Evolutionary conservation across 2,329 filamentous ascomycete species (phyloP).

Genomic region (Cyclaneusma minus): DNA sequence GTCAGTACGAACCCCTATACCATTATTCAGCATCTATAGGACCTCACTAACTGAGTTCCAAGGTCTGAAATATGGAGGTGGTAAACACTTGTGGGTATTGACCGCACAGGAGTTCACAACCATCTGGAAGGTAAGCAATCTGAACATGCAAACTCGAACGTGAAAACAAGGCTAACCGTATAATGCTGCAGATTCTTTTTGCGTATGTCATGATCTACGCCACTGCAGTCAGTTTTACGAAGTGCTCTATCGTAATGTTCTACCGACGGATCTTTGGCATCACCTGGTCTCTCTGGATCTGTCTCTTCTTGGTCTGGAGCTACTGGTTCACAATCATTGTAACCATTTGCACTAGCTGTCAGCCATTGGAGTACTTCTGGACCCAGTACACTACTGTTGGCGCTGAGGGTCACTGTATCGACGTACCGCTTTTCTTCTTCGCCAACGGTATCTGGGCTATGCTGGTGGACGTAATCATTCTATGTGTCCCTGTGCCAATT

Average conservation of each 20-base stretch:
- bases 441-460: constrained; percentile 16
- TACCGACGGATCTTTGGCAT: constrained; percentile 19
- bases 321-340: constrained; percentile 15
- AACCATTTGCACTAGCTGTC: constrained; percentile 11
- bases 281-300: constrained; percentile 12
- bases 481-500: constrained; percentile 18
- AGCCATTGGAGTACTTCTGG: constrained; percentile 14
- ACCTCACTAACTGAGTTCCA: neutral
- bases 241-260: constrained; percentile 18
- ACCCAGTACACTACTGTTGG: constrained; percentile 9
- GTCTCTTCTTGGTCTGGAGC: constrained; percentile 11
- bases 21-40: neutral
- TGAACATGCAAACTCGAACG: too few species aligned
- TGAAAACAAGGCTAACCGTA: neutral
- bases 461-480: constrained; percentile 17
- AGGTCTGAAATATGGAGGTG: constrained; percentile 8
- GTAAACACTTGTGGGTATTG: constrained; percentile 7
- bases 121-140: constrained; percentile 3
- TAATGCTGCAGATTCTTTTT: constrained; percentile 14
- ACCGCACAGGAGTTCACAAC: constrained; percentile 5
- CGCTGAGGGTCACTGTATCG: constrained; percentile 13
- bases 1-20: constrained; percentile 1
- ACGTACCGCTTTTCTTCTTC: constrained; percentile 13
- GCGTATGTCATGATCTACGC: constrained; percentile 18
- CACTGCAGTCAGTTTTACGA: constrained; percentile 16